Conservation (phyloP, 768 basidiomycete genomes). For the Suillus spraguei region DNA sequence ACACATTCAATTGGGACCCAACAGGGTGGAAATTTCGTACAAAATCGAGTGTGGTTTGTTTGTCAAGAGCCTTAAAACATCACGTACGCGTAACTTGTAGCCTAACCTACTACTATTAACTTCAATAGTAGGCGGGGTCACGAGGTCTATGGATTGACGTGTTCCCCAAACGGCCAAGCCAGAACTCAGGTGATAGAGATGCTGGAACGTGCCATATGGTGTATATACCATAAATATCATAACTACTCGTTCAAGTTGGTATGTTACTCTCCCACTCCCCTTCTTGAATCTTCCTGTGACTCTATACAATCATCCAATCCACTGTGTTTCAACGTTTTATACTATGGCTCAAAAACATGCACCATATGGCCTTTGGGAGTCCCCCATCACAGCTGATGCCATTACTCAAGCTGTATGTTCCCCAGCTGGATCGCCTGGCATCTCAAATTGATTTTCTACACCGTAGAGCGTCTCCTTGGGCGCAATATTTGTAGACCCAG, state of each 20-base stretch:
- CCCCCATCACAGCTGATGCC: constrained; percentile 54
- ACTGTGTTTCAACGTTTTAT: background rate
- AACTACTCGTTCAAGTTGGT: background rate
- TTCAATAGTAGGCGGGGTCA: too few species aligned
- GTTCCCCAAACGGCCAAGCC: background rate
- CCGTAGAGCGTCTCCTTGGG: constrained; percentile 32
- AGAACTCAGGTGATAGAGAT: background rate
- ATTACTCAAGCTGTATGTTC: constrained; percentile 48
- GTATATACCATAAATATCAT: background rate
- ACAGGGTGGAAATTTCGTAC: too few species aligned
- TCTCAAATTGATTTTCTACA: background rate
- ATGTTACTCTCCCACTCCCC: background rate
- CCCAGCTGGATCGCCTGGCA: constrained; percentile 10
- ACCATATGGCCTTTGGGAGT: constrained; percentile 66
- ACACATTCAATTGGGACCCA: too few species aligned
- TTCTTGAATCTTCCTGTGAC: background rate
- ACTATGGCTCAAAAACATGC: constrained; percentile 32
- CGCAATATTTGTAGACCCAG: constrained; percentile 57
- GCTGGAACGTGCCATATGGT: background rate
- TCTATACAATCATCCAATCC: background rate
- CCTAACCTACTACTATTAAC: too few species aligned
- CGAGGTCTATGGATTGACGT: background rate
- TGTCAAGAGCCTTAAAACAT: too few species aligned
- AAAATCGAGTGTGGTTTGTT: too few species aligned
- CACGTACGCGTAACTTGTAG: too few species aligned